Evolutionary conservation across 805 yeast species (phyloP).

Genomic region (Candida peoriensis): DNA sequence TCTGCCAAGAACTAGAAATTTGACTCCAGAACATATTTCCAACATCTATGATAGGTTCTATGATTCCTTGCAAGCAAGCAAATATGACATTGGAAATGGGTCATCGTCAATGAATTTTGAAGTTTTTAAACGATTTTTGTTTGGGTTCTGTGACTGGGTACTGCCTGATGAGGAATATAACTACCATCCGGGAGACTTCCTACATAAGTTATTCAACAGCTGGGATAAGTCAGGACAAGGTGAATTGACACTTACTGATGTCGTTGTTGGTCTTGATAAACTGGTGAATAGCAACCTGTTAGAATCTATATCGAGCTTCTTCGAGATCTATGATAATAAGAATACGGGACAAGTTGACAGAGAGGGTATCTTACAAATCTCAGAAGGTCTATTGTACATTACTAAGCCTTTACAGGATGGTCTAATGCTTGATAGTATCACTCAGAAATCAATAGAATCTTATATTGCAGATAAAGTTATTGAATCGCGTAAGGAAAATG

Average conservation of each 20-base stretch:
- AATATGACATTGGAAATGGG: slow-evolving; percentile 47
- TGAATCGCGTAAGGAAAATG: slow-evolving; percentile 26
- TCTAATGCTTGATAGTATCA: slow-evolving; percentile 53
- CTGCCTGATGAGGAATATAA: slow-evolving; percentile 34
- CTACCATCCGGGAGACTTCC: slow-evolving; percentile 39
- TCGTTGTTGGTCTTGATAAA: slow-evolving; percentile 68
- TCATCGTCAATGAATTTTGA: slow-evolving; percentile 69
- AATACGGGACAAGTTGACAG: slow-evolving; percentile 59
- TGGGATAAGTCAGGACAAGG: slow-evolving; percentile 65
- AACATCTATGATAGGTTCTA: slow-evolving; percentile 83
- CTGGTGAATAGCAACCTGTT: slow-evolving; percentile 70
- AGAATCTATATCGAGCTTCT: slow-evolving; percentile 74
- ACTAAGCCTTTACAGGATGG: slow-evolving; percentile 87
- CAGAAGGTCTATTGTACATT: slow-evolving; percentile 80
- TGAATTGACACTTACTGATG: slow-evolving; percentile 59
- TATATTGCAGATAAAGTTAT: slow-evolving; percentile 61
- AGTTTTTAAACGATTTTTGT: slow-evolving; percentile 68
- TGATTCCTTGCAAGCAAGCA: slow-evolving; percentile 62
- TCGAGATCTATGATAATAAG: slow-evolving; percentile 63
- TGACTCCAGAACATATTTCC: slow-evolving; percentile 54
- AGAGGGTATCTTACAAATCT: slow-evolving; percentile 75
- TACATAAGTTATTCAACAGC: slow-evolving; percentile 56
- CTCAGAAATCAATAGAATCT: slow-evolving; percentile 58
- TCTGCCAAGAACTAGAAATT: slow-evolving; percentile 65
- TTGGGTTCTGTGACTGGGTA: slow-evolving; percentile 78